These are phyloP conservation scores for Madurella fahalii DNA, from an alignment of 2,329 filamentous ascomycete species.

Conservation along the genomic window DNA sequence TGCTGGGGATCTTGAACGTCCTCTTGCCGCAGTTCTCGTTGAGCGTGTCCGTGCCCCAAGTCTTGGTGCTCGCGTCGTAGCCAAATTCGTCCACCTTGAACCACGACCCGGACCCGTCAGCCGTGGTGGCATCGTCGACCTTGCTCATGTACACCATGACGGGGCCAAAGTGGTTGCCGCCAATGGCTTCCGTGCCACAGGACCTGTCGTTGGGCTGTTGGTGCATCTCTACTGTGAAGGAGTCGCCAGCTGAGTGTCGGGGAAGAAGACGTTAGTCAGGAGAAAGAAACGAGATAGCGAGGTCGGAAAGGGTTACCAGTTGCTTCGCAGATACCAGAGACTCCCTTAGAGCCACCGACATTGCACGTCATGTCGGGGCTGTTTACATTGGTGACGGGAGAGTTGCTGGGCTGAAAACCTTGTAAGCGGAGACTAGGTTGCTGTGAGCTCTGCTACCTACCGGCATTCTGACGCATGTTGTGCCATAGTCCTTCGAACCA, in stretches of 20 bases:
- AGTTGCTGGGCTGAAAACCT: conserved; percentile 36
- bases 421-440: background rate
- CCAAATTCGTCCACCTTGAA: conserved; percentile 52
- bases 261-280: background rate
- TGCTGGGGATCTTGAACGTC: conserved; percentile 37
- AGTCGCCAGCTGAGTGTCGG: conserved; percentile 37
- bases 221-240: conserved; percentile 52
- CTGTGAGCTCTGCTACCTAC: conserved; percentile 3
- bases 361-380: conserved; percentile 42
- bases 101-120: conserved; percentile 41
- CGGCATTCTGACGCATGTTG: conserved; percentile 20
- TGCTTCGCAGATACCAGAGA: conserved; percentile 30
- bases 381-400: conserved; percentile 41
- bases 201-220: conserved; percentile 38
- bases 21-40: conserved; percentile 32
- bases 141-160: conserved; percentile 50
- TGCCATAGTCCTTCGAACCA: conserved; percentile 17
- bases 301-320: conserved; percentile 12
- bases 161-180: conserved; percentile 51
- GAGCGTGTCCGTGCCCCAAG: conserved; percentile 36
- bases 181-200: conserved; percentile 47
- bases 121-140: conserved; percentile 44
- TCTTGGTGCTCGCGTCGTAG: conserved; percentile 42
- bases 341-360: conserved; percentile 33
- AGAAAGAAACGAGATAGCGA: background rate